These are phyloP conservation scores for Gracilaria gracilis DNA, from an alignment of 23 red algal genomes.

Conservation along the genomic window DNA sequence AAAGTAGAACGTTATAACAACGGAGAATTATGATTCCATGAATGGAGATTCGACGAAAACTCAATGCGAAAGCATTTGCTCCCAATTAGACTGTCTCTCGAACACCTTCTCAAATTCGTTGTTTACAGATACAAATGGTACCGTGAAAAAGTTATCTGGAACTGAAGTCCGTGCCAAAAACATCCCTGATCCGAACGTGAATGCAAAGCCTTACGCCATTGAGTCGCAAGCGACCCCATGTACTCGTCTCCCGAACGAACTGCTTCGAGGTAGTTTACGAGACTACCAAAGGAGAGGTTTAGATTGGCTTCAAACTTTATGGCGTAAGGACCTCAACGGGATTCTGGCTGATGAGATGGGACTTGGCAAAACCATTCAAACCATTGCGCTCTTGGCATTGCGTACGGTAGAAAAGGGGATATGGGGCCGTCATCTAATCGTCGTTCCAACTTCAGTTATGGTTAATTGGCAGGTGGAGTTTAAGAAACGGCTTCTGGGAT, in stretches of 20 bases:
- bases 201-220: neutral
- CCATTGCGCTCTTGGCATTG: conserved; percentile 87
- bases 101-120: neutral
- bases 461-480: conserved; percentile 97
- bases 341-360: conserved; percentile 98
- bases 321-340: conserved; percentile 90
- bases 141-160: neutral
- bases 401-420: conserved; percentile 73
- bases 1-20: neutral
- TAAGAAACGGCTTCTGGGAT: conserved; percentile 86
- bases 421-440: conserved; percentile 90
- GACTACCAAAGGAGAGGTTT: conserved; percentile 85
- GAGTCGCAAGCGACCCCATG: too few relatives aligned
- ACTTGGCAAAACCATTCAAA: conserved; percentile 95
- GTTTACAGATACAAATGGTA: neutral
- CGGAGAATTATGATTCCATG: neutral
- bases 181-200: neutral
- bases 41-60: conserved; percentile 10
- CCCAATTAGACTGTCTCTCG: neutral
- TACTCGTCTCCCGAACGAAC: conserved; percentile 41
- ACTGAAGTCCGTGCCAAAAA: neutral
- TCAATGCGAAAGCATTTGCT: neutral
- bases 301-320: conserved; percentile 86
- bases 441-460: conserved; percentile 93
- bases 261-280: conserved; percentile 80